These are phyloP conservation scores for Gracilaria domingensis DNA, from an alignment of 23 red algal genomes.

Conservation along the genomic window DNA sequence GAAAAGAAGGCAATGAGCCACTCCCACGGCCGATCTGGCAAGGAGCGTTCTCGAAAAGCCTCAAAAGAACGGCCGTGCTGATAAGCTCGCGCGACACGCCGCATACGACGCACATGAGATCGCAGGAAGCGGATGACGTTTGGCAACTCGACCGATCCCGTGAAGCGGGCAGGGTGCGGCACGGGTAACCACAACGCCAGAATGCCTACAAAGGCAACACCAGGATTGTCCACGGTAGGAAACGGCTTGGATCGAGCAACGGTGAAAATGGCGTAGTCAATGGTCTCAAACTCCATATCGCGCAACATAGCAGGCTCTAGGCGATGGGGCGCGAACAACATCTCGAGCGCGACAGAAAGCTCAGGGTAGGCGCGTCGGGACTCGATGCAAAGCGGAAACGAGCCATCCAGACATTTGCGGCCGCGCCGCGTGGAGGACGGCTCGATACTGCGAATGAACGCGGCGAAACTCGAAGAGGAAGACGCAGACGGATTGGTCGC, in stretches of 20 bases:
- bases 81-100: not conserved
- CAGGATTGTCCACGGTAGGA: slow-evolving; percentile 22
- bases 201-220: slow-evolving; percentile 28
- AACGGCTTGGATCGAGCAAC: slow-evolving; percentile 44
- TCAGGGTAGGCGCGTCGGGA: slow-evolving; percentile 61
- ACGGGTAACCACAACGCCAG: slow-evolving; percentile 50
- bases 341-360: slow-evolving; percentile 30
- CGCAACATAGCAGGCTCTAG: not conserved
- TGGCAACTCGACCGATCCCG: slow-evolving; percentile 41
- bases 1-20: slow-evolving; percentile 69
- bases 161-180: slow-evolving; percentile 55
- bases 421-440: not conserved
- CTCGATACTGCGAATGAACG: slow-evolving; percentile 27
- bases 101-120: slow-evolving; percentile 16
- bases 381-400: slow-evolving; percentile 33
- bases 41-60: slow-evolving; percentile 35
- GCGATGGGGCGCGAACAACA: slow-evolving; percentile 55
- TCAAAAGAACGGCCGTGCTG: slow-evolving; percentile 35
- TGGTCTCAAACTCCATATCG: slow-evolving; percentile 50
- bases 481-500: slow-evolving; percentile 62
- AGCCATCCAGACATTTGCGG: slow-evolving; percentile 12
- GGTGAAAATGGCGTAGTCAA: slow-evolving; percentile 76
- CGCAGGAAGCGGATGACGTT: slow-evolving; percentile 49
- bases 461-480: slow-evolving; percentile 20
- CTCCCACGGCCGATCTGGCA: slow-evolving; percentile 76